Evolutionary conservation across 2,329 filamentous ascomycete genomes (phyloP).

Genomic region (Trichoderma atroviride): DNA sequence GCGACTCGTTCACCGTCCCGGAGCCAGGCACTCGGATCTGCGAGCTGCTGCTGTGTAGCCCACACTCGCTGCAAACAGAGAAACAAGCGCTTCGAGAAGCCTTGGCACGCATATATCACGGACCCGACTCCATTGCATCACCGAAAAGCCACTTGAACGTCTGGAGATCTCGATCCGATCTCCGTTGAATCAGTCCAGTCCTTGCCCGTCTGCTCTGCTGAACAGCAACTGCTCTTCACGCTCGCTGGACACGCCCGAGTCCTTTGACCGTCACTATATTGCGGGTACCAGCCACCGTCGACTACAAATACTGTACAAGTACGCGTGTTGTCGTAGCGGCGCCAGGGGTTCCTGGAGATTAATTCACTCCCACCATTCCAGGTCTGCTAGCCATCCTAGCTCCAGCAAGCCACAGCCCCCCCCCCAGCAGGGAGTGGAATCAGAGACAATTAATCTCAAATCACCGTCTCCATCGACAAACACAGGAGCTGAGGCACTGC

Average conservation of each 20-base stretch:
- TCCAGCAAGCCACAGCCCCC: conserved; percentile 14
- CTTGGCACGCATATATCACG: neutral
- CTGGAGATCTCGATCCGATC: neutral
- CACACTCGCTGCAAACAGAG: neutral
- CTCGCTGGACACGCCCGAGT: neutral
- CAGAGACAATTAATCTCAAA: neutral
- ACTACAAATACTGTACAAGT: no score
- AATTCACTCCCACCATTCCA: neutral
- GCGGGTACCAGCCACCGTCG: neutral
- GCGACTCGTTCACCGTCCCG: neutral
- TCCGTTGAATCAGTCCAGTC: neutral
- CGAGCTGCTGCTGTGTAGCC: conserved; percentile 7
- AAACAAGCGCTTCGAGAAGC: conserved; percentile 2
- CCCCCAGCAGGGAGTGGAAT: conserved; percentile 15
- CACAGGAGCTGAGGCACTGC: neutral
- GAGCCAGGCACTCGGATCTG: conserved; percentile 1
- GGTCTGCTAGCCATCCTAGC: neutral
- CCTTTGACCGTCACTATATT: neutral
- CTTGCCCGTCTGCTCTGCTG: neutral
- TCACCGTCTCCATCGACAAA: neutral
- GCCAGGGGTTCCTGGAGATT: conserved; percentile 18
- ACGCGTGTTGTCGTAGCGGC: conserved; percentile 15
- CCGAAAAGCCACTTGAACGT: neutral
- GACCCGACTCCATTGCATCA: neutral
- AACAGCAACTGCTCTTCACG: neutral